A percentile compares a stretch with the other conserved stretches of the same genome.
Evolutionary conservation across 495 filamentous ascomycete genomes (phyloP).

Genomic region (Apodospora peruviana): DNA sequence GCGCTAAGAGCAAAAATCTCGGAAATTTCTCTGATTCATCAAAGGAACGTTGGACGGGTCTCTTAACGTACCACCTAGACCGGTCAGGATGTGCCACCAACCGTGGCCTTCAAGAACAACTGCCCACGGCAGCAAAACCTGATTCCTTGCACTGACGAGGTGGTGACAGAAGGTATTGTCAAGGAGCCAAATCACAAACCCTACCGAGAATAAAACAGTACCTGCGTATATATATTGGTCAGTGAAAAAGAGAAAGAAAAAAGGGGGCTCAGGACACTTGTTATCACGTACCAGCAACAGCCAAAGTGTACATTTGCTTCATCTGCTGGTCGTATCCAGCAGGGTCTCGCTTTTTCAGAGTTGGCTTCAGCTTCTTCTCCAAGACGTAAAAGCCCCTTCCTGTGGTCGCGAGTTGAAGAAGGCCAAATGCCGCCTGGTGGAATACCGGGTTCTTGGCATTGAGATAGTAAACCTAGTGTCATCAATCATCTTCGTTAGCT

Average conservation of each 20-base stretch:
- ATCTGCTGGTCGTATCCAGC: conserved; percentile 67
- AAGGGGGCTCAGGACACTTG: neutral
- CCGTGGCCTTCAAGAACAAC: conserved; percentile 88
- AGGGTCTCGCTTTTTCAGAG: conserved; percentile 36
- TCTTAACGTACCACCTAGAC: conserved; percentile 14
- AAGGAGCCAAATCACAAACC: conserved; percentile 82
- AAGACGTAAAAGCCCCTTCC: conserved; percentile 84
- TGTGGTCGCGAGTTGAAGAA: conserved; percentile 75
- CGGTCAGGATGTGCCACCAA: conserved; percentile 76
- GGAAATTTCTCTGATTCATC: neutral
- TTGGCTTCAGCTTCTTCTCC: conserved; percentile 69
- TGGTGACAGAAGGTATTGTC: conserved; percentile 76
- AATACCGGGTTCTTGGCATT: conserved; percentile 88
- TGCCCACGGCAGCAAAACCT: conserved; percentile 83
- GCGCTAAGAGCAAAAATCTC: conserved; percentile 21
- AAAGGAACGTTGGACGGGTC: conserved; percentile 35
- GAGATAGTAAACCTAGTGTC: conserved; percentile 69
- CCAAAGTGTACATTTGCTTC: conserved; percentile 61
- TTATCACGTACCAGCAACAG: conserved; percentile 29
- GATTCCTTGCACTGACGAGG: conserved; percentile 64
- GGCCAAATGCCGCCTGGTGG: conserved; percentile 82
- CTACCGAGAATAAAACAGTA: conserved; percentile 70
- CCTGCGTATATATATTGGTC: conserved; percentile 29
- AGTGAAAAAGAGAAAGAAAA: neutral
- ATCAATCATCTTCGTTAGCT: neutral